Percentiles rank a stretch among this genome's conserved stretches.
phyloP scores from a whole-genome alignment of 257 asterid species.

The Rehmannia glutinosa region DNA sequence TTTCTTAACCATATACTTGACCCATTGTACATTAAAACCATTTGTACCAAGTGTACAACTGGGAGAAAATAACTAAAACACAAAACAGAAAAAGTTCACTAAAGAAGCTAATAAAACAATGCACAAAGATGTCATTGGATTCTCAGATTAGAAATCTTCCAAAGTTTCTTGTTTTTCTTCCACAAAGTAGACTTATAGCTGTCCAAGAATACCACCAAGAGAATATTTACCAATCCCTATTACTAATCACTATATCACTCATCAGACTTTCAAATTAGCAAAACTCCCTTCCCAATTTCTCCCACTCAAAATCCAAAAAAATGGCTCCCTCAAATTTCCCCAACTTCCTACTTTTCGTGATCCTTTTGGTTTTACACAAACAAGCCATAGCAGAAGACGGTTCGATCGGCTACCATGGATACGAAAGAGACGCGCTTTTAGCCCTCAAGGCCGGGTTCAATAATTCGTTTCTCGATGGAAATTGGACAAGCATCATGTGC shows the following conservation, averaged over 20 bases:
- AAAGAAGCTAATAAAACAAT: not conserved
- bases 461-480: constrained; percentile 31
- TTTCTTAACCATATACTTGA: no score
- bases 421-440: constrained; percentile 56
- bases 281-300: not conserved
- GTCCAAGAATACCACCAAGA: constrained; percentile 32
- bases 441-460: constrained; percentile 35
- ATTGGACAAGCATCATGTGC: constrained; percentile 64
- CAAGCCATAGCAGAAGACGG: constrained; percentile 20
- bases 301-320: not conserved
- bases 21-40: no score
- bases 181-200: constrained; percentile 34
- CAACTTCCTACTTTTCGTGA: constrained; percentile 20
- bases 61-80: constrained; percentile 16
- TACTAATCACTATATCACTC: constrained; percentile 4
- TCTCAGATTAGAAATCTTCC: constrained; percentile 33
- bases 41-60: not conserved
- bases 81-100: no score
- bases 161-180: constrained; percentile 40
- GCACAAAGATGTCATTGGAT: constrained; percentile 26
- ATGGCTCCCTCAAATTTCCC: constrained; percentile 30
- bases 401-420: constrained; percentile 38
- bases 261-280: constrained; percentile 3
- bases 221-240: no score
- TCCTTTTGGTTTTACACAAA: constrained; percentile 21